Evolutionary conservation across 1,139 yeast species (phyloP).

Genomic region (Kodamaea sp.): DNA sequence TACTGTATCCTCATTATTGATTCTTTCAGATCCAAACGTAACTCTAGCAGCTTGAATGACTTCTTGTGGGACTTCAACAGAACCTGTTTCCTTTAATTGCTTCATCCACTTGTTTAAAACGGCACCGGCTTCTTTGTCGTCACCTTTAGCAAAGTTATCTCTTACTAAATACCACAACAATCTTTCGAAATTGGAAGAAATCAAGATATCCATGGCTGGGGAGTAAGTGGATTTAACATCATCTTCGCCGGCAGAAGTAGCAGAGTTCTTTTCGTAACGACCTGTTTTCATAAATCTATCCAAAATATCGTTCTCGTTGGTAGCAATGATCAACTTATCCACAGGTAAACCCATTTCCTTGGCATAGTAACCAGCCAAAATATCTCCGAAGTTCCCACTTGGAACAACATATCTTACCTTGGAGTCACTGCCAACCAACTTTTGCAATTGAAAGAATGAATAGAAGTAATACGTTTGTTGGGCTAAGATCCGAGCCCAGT

Average conservation of each 20-base stretch:
- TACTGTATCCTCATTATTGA: conserved; percentile 72
- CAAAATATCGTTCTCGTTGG: conserved; percentile 91
- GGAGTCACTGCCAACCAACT: conserved; percentile 33
- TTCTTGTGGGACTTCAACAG: conserved; percentile 64
- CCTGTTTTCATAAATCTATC: conserved; percentile 90
- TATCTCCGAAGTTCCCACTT: conserved; percentile 97
- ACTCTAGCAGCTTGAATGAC: conserved; percentile 63
- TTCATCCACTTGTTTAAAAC: conserved; percentile 74
- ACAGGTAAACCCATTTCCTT: conserved; percentile 93
- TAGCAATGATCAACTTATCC: conserved; percentile 83
- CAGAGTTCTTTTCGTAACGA: conserved; percentile 64
- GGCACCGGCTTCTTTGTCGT: conserved; percentile 71
- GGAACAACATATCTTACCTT: conserved; percentile 88
- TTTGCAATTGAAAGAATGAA: conserved; percentile 74
- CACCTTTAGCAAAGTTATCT: conserved; percentile 52
- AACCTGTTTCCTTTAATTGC: conserved; percentile 70
- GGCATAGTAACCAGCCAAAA: conserved; percentile 94
- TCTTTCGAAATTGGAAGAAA: conserved; percentile 94
- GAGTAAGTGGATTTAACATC: conserved; percentile 86
- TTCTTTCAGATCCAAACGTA: conserved; percentile 76
- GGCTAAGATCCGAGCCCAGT: conserved; percentile 98
- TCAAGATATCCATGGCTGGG: conserved; percentile 98
- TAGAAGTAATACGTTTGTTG: conserved; percentile 95
- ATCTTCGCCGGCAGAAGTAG: conserved; percentile 32
- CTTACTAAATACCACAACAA: conserved; percentile 90